Evolutionary conservation across 129 eudicot species (phyloP), one percentile per base, ranked within the genome.

Genomic region (Silybum marianum): DNA sequence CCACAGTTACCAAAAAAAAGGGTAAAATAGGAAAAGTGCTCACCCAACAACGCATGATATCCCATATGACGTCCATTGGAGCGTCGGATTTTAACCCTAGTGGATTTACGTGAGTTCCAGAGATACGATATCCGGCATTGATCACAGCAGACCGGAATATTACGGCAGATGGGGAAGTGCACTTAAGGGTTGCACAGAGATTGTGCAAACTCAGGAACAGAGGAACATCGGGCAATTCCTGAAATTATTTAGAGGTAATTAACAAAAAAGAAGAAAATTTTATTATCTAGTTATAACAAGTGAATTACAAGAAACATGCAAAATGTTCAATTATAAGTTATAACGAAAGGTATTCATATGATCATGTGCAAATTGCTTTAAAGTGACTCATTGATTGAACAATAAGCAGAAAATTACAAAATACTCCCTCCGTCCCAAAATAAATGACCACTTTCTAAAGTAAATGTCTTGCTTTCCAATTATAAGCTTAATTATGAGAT

Each of bases 21-120:
- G 18, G 13, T 40, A 54, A n/a, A 76, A 63, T 22, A 74, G 10
- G 22, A 25, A 25, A 75, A 25, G 25, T 4, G 23, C 85, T 82
- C 84, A 96, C 98, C 99, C 98, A 96, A 87, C 98, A 93, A 65
- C 99, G 97, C 99, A 96, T 96, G 58, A 96, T 96, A 73, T 96
- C 99, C 99, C 98, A 93, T 36, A 96, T 93, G 28, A 96, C 99
- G 88, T 88, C 85, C 98, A 96, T 93, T 26, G 97, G 98, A 72
- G 99, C 99, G 84, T 96, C 93, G 7, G 98, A 88, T 79, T 96
- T 96, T 83, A 96, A 79, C 76, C 97, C 99, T 36, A 96, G 73
- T 0, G 98, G 99, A 48, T 90, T 89, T 13, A 88, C 97, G 78
- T 93, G 98, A 78, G 92, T 93, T 73, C 98, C 97, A 9, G 98